These are phyloP conservation scores for Lagenidium giganteum DNA, from an alignment of 352 stramenopile species.

Conservation along the genomic window DNA sequence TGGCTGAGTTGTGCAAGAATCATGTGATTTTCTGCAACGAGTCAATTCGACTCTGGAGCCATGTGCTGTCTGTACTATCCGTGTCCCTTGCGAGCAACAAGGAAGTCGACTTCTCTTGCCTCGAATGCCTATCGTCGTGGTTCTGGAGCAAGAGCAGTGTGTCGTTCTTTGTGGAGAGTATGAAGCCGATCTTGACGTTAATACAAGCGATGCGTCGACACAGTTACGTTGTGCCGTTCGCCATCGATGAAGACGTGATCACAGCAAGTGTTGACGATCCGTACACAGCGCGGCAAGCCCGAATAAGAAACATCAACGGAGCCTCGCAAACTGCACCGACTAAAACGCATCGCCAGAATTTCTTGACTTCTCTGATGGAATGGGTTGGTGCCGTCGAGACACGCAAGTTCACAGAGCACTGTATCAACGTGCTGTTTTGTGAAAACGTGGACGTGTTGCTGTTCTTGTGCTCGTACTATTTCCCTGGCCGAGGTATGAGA, in stretches of 20 bases:
- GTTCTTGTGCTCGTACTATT: constrained; percentile 12
- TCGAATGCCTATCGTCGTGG: constrained; percentile 23
- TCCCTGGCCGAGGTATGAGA: constrained; percentile 7
- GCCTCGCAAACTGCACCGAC: no score
- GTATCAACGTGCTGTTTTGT: constrained; percentile 25
- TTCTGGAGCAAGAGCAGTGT: constrained; percentile 26
- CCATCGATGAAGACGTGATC: background rate
- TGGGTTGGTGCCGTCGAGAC: constrained; percentile 26
- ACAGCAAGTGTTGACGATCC: no score
- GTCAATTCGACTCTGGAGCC: constrained; percentile 6
- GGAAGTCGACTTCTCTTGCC: constrained; percentile 12
- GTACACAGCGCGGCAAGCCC: no score
- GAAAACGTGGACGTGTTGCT: constrained; percentile 24
- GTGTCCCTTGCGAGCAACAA: background rate
- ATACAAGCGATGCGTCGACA: constrained; percentile 16
- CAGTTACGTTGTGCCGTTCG: no score
- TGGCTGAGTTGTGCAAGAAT: constrained; percentile 22
- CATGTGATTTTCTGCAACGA: constrained; percentile 17
- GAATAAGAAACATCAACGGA: no score
- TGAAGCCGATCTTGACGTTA: constrained; percentile 11
- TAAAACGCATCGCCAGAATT: constrained; percentile 13
- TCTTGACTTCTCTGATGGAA: constrained; percentile 21
- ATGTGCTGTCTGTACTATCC: constrained; percentile 17
- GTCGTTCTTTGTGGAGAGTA: constrained; percentile 15
- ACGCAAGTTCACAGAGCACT: constrained; percentile 23